Conservation (phyloP, 768 basidiomycete species). For the Auricularia sp. region DNA sequence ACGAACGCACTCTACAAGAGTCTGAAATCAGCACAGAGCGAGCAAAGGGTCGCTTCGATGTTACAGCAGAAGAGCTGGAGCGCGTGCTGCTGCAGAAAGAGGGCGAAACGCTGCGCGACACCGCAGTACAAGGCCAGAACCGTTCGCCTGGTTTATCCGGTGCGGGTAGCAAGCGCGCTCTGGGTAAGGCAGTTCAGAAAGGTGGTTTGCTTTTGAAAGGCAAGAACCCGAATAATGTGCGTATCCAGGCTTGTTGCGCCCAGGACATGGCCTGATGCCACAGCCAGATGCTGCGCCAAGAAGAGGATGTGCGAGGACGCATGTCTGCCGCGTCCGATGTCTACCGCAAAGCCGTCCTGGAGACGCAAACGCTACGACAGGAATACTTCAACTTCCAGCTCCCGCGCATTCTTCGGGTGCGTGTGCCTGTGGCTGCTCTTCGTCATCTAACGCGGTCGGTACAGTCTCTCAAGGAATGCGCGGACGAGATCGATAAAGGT, state of each 20-base stretch:
- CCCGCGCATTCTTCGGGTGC: conserved; percentile 82
- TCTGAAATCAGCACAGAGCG: conserved; percentile 82
- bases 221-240: conserved; percentile 81
- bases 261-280: conserved; percentile 4
- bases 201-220: conserved; percentile 85
- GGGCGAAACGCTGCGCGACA: conserved; percentile 84
- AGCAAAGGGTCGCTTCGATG: conserved; percentile 74
- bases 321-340: conserved; percentile 80
- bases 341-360: conserved; percentile 81
- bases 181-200: conserved; percentile 87
- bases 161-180: conserved; percentile 62
- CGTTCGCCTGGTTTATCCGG: conserved; percentile 32
- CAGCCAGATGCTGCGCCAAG: conserved; percentile 73
- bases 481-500: conserved; percentile 95
- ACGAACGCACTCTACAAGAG: conserved; percentile 82
- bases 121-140: conserved; percentile 42
- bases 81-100: conserved; percentile 88
- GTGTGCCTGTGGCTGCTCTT: conserved; percentile 20
- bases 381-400: conserved; percentile 98
- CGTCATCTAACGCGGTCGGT: background rate
- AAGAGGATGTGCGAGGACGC: conserved; percentile 83
- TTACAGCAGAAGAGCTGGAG: conserved; percentile 89
- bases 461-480: conserved; percentile 85
- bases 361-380: conserved; percentile 83
- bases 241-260: conserved; percentile 11